Evolutionary conservation across 148 eudicot genomes (phyloP).

Genomic region (Rhododendron molle): DNA sequence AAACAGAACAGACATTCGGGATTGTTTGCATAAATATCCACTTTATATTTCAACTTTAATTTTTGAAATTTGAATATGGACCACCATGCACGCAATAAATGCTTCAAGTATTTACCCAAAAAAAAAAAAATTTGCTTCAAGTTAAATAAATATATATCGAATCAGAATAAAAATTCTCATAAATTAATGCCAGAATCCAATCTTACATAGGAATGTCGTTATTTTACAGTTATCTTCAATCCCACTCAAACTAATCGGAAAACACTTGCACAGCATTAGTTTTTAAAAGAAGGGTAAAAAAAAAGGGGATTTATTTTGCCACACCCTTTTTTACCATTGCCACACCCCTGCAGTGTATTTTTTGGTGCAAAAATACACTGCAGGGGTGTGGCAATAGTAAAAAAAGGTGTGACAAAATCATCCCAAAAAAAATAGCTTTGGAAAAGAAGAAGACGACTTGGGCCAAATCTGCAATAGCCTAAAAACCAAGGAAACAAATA

Average conservation of each 20-base stretch:
- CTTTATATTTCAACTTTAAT: not conserved
- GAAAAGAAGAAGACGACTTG: too few species aligned
- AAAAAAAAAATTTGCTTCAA: not conserved
- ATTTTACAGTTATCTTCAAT: not conserved
- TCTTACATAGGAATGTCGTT: not conserved
- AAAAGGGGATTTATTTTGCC: too few species aligned
- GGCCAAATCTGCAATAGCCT: constrained; percentile 1
- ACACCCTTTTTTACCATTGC: too few species aligned
- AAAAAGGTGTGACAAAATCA: too few species aligned
- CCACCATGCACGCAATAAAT: not conserved
- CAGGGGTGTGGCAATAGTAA: too few species aligned
- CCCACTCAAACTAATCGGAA: not conserved
- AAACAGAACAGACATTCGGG: not conserved
- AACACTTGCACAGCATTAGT: not conserved
- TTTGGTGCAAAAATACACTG: too few species aligned
- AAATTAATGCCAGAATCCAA: constrained; percentile 5
- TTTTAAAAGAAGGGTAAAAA: not conserved
- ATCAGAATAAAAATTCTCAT: not conserved
- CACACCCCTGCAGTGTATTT: too few species aligned
- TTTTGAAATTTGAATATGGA: not conserved
- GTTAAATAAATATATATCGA: not conserved
- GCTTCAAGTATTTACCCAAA: not conserved
- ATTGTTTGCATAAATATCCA: not conserved
- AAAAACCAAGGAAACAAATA: not conserved
- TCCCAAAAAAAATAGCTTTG: not conserved